Conservation (phyloP, 1,284 basidiomycete species). For the Naganishia cerealis region DNA sequence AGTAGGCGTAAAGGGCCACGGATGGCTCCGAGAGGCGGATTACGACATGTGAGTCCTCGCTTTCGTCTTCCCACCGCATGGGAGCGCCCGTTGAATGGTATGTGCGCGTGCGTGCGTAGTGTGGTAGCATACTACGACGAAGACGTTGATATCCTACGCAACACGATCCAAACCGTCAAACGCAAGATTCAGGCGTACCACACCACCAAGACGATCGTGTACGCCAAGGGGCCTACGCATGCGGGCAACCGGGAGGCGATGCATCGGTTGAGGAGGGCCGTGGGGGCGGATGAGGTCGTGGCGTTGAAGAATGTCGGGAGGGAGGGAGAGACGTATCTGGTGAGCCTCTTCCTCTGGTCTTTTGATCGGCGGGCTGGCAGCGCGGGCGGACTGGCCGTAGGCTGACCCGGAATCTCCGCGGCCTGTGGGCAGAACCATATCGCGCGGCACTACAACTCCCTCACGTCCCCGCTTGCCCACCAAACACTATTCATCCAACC, state of each 20-base stretch:
- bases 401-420: background rate
- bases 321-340: constrained; percentile 50
- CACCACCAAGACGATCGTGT: constrained; percentile 41
- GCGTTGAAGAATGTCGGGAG: constrained; percentile 44
- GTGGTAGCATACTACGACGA: constrained; percentile 46
- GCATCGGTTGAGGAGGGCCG: constrained; percentile 33
- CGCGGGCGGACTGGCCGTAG: background rate
- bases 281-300: constrained; percentile 44
- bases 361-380: background rate
- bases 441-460: constrained; percentile 38
- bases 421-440: constrained; percentile 42
- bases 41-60: constrained; percentile 24
- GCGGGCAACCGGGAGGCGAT: constrained; percentile 30
- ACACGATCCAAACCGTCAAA: constrained; percentile 37
- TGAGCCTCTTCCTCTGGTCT: constrained; percentile 27
- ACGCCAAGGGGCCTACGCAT: constrained; percentile 38
- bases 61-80: background rate
- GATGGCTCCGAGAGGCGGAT: constrained; percentile 28
- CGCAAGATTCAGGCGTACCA: constrained; percentile 3
- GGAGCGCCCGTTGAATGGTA: background rate
- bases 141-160: constrained; percentile 36
- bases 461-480: constrained; percentile 38
- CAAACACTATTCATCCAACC: constrained; percentile 52
- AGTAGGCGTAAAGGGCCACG: constrained; percentile 8
- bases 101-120: constrained; percentile 32